A percentile compares a stretch with the other conserved stretches of the same genome.
These are phyloP conservation scores for Hypomontagnella submonticulosa DNA, from an alignment of 495 filamentous ascomycete species.

Conservation along the genomic window DNA sequence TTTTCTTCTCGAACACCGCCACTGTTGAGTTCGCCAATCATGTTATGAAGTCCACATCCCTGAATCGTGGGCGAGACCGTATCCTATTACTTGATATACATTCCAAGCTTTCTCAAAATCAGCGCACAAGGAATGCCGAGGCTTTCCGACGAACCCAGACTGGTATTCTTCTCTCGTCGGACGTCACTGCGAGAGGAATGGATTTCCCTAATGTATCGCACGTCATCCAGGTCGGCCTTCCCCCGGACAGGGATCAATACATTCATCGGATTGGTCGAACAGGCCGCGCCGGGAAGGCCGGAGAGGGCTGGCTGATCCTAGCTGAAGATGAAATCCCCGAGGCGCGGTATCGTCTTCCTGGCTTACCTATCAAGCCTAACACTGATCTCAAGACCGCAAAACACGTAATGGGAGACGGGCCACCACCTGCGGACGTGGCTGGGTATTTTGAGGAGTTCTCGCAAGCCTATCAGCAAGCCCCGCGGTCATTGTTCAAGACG, in stretches of 20 bases:
- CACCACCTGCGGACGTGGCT: slow-evolving; percentile 50
- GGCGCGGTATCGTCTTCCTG: slow-evolving; percentile 61
- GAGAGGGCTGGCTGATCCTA: slow-evolving; percentile 82
- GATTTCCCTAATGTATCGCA: slow-evolving; percentile 94
- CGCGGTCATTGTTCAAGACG: slow-evolving; percentile 45
- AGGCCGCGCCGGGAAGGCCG: slow-evolving; percentile 75
- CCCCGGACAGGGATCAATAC: slow-evolving; percentile 79
- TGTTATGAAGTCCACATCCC: slow-evolving; percentile 61
- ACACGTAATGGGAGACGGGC: slow-evolving; percentile 55
- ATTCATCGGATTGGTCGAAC: slow-evolving; percentile 88
- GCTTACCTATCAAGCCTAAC: slow-evolving; percentile 74
- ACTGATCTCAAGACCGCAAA: slow-evolving; percentile 58
- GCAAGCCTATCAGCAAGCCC: slow-evolving; percentile 48
- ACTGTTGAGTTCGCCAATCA: slow-evolving; percentile 70
- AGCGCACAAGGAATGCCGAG: slow-evolving; percentile 74
- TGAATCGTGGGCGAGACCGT: slow-evolving; percentile 13
- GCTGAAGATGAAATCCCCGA: slow-evolving; percentile 66
- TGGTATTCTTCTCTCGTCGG: slow-evolving; percentile 87
- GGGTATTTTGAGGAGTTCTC: slow-evolving; percentile 52
- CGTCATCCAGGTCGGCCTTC: slow-evolving; percentile 85
- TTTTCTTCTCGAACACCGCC: slow-evolving; percentile 85
- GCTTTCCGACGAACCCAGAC: slow-evolving; percentile 71
- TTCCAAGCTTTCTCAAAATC: slow-evolving; percentile 74
- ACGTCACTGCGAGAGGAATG: slow-evolving; percentile 96
- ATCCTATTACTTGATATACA: slow-evolving; percentile 76